Evolutionary conservation across 495 filamentous ascomycete species (phyloP).

Genomic region (Tuber calosporum): DNA sequence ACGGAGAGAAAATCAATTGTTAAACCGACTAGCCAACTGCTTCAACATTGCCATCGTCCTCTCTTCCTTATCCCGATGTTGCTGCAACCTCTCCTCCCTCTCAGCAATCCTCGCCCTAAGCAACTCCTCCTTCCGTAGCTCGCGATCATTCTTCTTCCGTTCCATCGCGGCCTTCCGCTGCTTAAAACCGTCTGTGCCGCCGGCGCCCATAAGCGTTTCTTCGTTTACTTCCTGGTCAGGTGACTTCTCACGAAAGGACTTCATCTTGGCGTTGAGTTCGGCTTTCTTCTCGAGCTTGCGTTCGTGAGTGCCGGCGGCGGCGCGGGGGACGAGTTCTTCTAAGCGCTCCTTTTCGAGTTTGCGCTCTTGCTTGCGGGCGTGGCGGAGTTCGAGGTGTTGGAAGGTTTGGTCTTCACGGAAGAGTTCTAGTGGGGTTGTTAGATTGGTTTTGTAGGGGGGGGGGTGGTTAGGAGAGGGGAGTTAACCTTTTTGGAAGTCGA

Average conservation of each 20-base stretch:
- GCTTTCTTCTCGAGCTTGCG: constrained; percentile 75
- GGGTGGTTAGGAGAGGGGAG: constrained; percentile 6
- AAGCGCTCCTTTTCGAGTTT: constrained; percentile 55
- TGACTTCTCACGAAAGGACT: constrained; percentile 54
- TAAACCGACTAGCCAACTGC: constrained; percentile 49
- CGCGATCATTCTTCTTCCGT: constrained; percentile 58
- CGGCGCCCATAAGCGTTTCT: constrained; percentile 54
- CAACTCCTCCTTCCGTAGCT: constrained; percentile 59
- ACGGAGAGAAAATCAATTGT: not conserved
- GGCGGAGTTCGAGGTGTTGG: constrained; percentile 51
- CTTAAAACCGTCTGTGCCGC: constrained; percentile 53
- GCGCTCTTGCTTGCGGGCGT: constrained; percentile 57
- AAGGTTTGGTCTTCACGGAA: constrained; percentile 52
- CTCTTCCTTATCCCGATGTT: constrained; percentile 56
- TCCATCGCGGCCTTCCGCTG: constrained; percentile 50
- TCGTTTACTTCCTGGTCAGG: constrained; percentile 55
- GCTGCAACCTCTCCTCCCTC: constrained; percentile 56
- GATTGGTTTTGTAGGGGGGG: not conserved
- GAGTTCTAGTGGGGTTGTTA: constrained; percentile 44
- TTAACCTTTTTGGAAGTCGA: constrained; percentile 60
- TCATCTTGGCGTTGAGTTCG: constrained; percentile 53
- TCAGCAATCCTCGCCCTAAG: constrained; percentile 54
- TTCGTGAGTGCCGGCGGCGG: constrained; percentile 77
- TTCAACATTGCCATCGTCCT: constrained; percentile 60
- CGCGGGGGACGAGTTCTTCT: constrained; percentile 75